A percentile compares a stretch with the other conserved stretches of the same genome.
These are phyloP conservation scores for Cladosporium phlei DNA, from an alignment of 2,329 filamentous ascomycete species.

Conservation along the genomic window DNA sequence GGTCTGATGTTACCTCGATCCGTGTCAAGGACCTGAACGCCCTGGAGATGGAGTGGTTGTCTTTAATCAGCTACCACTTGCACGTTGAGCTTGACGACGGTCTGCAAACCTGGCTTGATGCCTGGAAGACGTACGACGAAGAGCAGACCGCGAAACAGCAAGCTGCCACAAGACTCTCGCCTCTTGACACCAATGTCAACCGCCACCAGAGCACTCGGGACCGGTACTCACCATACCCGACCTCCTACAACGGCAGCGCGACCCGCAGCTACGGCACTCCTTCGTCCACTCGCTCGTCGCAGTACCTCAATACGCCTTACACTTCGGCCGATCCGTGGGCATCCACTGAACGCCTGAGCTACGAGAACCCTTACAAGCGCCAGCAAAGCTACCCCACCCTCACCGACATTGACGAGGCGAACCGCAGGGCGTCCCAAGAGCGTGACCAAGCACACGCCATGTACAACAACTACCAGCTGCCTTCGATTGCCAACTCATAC, in stretches of 20 bases:
- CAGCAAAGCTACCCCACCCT: slow-evolving; percentile 30
- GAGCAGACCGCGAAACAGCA: slow-evolving; percentile 35
- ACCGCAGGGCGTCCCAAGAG: slow-evolving; percentile 29
- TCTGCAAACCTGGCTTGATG: slow-evolving; percentile 59
- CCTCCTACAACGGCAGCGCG: slow-evolving; percentile 28
- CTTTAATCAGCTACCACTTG: slow-evolving; percentile 75
- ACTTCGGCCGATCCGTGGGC: slow-evolving; percentile 31
- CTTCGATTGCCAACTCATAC: slow-evolving; percentile 22
- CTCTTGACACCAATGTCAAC: slow-evolving; percentile 61
- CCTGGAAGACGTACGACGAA: slow-evolving; percentile 61
- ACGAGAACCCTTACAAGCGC: slow-evolving; percentile 32
- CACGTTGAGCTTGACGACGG: slow-evolving; percentile 81
- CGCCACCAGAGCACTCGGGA: slow-evolving; percentile 49
- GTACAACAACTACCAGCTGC: slow-evolving; percentile 27
- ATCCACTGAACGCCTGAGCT: slow-evolving; percentile 24
- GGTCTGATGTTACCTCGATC: slow-evolving; percentile 92
- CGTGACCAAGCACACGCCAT: slow-evolving; percentile 26
- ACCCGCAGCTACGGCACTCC: slow-evolving; percentile 25
- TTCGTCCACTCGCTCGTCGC: slow-evolving; percentile 28
- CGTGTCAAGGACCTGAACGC: slow-evolving; percentile 76
- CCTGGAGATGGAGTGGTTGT: slow-evolving; percentile 83
- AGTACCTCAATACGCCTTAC: slow-evolving; percentile 30
- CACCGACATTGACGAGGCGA: slow-evolving; percentile 31
- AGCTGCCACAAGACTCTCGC: slow-evolving; percentile 45
- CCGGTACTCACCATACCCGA: slow-evolving; percentile 34